Conservation (phyloP, 2,329 filamentous ascomycete species). For the Mariannaea sp. region DNA sequence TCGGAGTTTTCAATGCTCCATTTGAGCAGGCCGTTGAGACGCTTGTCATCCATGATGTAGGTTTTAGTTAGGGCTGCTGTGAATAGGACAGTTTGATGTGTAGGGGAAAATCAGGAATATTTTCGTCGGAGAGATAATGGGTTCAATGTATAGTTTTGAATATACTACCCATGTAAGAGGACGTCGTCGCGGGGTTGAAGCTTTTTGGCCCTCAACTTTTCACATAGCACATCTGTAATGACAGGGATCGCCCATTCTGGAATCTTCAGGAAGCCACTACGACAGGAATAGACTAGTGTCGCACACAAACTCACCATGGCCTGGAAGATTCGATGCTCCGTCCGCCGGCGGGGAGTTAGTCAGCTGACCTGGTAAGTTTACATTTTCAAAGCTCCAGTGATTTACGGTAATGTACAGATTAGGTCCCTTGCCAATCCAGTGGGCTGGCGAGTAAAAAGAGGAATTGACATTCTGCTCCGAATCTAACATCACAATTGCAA, state of each 20-base stretch:
- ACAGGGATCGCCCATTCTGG: constrained; percentile 44
- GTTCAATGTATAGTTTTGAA: neutral
- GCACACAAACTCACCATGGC: neutral
- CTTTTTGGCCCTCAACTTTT: constrained; percentile 19
- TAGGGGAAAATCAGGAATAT: too few relatives aligned
- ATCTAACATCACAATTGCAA: too few relatives aligned
- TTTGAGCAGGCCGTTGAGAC: constrained; percentile 77
- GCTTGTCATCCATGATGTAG: constrained; percentile 53
- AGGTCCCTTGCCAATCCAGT: neutral
- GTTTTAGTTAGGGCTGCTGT: constrained; percentile 2
- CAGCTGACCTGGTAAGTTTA: neutral
- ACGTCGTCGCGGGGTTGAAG: constrained; percentile 15
- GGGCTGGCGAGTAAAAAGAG: constrained; percentile 1
- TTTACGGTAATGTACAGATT: too few relatives aligned
- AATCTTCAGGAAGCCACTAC: constrained; percentile 48
- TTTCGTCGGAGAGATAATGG: neutral
- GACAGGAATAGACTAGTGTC: constrained; percentile 36
- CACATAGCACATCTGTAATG: constrained; percentile 26
- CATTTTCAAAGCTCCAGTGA: too few relatives aligned
- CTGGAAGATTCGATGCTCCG: constrained; percentile 30
- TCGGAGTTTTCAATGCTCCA: constrained; percentile 67
- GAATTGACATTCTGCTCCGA: neutral
- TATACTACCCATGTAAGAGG: too few relatives aligned
- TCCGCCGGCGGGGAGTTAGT: constrained; percentile 7
- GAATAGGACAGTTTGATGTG: constrained; percentile 12